phyloP scores from a whole-genome alignment of 805 yeast genomes.

The Saturnispora mendoncae region DNA sequence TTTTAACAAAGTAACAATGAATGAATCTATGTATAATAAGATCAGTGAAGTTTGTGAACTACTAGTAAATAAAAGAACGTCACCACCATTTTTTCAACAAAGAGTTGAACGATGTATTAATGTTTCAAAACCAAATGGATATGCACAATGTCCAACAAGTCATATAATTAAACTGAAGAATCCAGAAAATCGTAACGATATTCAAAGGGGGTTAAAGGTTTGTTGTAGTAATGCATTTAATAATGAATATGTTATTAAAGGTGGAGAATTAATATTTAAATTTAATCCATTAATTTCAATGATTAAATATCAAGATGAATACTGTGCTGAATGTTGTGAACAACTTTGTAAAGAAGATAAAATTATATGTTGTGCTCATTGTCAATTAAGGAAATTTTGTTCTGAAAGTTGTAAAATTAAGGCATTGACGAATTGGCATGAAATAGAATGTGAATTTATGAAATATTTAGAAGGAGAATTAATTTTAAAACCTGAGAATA shows the following conservation, averaged over 20 bases:
- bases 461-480: conserved; percentile 2
- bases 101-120: conserved; percentile 3
- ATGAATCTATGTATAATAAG: neutral
- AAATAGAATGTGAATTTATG: conserved; percentile 11
- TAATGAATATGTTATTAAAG: neutral
- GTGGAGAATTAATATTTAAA: conserved; percentile 7
- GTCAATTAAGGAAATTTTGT: conserved; percentile 7
- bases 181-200: neutral
- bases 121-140: too few relatives aligned
- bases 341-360: neutral
- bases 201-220: conserved; percentile 9
- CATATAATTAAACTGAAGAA: conserved; percentile 5
- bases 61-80: neutral
- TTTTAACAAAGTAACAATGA: too few relatives aligned
- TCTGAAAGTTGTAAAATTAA: conserved; percentile 5
- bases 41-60: neutral
- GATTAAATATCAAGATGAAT: conserved; percentile 4
- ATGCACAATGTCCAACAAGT: neutral
- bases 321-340: conserved; percentile 11
- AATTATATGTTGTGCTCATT: conserved; percentile 1
- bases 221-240: neutral
- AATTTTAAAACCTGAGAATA: neutral
- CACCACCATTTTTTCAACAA: conserved; percentile 1
- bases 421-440: conserved; percentile 9
- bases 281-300: conserved; percentile 10